Percentiles rank a stretch among this genome's conserved stretches.
Evolutionary conservation across 2,329 filamentous ascomycete genomes (phyloP).

Genomic region (Cordyceps cateniannulata): DNA sequence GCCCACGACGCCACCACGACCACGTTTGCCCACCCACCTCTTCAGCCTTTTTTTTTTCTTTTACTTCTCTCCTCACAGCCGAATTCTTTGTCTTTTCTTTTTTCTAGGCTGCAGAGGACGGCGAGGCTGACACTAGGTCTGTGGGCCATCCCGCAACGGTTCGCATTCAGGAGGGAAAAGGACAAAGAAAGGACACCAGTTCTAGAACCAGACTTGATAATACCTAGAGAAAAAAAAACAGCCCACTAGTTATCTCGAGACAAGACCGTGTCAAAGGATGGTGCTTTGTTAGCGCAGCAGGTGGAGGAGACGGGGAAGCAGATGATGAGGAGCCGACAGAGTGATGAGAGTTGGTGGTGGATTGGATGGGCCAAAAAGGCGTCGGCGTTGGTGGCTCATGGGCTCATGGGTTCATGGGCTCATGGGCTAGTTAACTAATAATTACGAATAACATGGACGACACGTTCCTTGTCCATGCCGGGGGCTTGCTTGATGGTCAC

Average conservation of each 20-base stretch:
- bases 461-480: too few species aligned
- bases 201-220: neutral
- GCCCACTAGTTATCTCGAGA: neutral
- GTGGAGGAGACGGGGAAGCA: neutral
- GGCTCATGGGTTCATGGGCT: too few species aligned
- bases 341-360: neutral
- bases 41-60: too few species aligned
- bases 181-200: conserved; percentile 2
- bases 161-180: neutral
- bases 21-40: too few species aligned
- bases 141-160: conserved; percentile 8
- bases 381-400: neutral
- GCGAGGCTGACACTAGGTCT: conserved; percentile 4
- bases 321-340: neutral
- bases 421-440: too few species aligned
- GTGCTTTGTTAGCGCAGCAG: neutral
- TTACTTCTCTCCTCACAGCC: neutral
- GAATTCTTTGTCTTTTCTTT: neutral
- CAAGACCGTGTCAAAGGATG: too few species aligned
- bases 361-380: neutral
- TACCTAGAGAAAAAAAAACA: neutral
- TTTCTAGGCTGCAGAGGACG: neutral
- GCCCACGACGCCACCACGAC: too few species aligned
- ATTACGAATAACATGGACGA: too few species aligned
- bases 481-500: conserved; percentile 3